Evolutionary conservation across 2,329 filamentous ascomycete species (phyloP).

Genomic region (Talaromyces albobiverticillius): DNA sequence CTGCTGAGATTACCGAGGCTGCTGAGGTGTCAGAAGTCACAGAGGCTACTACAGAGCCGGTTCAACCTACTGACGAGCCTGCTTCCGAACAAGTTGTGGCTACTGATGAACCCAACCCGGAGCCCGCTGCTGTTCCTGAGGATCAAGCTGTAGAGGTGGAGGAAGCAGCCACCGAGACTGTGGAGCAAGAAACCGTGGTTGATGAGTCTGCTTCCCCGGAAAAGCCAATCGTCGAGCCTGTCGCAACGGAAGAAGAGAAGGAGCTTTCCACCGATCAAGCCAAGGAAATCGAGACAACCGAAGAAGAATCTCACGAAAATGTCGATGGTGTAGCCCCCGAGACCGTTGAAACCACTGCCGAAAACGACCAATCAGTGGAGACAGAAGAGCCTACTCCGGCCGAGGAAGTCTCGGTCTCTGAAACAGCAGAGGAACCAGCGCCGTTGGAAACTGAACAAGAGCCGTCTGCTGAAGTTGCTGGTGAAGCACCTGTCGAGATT

Average conservation of each 20-base stretch:
- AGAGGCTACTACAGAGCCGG: neutral
- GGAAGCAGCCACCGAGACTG: neutral
- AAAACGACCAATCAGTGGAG: neutral
- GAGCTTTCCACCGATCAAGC: neutral
- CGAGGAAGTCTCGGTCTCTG: slow-evolving; percentile 10
- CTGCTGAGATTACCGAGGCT: neutral
- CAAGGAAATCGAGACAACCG: neutral
- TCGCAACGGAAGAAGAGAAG: neutral
- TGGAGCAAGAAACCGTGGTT: neutral
- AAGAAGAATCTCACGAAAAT: neutral
- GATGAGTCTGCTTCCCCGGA: neutral
- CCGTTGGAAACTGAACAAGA: slow-evolving; percentile 13
- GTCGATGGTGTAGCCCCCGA: neutral
- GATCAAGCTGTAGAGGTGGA: neutral
- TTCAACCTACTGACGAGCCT: neutral
- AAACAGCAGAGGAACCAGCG: slow-evolving; percentile 7
- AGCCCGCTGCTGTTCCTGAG: neutral
- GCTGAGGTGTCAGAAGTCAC: neutral
- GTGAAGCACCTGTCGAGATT: neutral
- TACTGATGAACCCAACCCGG: neutral
- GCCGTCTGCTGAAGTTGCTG: slow-evolving; percentile 1
- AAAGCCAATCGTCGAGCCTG: neutral
- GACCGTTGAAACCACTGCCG: neutral
- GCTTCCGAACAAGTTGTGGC: neutral
- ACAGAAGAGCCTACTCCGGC: slow-evolving; percentile 9